A percentile compares a stretch with the other conserved stretches of the same genome.
These are phyloP conservation scores for Pichia kluyveri DNA, from an alignment of 805 yeast genomes.

Conservation along the genomic window DNA sequence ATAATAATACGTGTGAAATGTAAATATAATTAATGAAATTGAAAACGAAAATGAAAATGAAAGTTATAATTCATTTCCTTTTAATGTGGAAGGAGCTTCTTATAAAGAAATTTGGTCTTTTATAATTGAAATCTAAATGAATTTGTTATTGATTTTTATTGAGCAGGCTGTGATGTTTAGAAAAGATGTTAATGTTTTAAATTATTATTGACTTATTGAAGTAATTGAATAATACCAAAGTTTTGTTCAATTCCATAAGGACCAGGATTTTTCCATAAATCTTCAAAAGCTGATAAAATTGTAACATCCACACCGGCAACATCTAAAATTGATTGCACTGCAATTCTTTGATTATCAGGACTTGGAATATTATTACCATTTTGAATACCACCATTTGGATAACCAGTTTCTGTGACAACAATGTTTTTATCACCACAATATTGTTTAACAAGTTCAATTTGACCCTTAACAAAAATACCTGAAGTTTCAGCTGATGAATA, in stretches of 20 bases:
- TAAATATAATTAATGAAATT: background rate
- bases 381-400: slow-evolving; percentile 64
- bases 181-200: too few species aligned
- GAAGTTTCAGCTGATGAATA: slow-evolving; percentile 53
- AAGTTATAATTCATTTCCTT: too few species aligned
- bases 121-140: too few species aligned
- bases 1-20: background rate
- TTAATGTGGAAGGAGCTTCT: background rate
- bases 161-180: too few species aligned
- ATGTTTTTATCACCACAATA: slow-evolving; percentile 51
- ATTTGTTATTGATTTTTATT: too few species aligned
- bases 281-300: slow-evolving; percentile 72
- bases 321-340: slow-evolving; percentile 54
- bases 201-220: background rate
- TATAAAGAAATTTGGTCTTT: too few species aligned
- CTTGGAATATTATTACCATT: slow-evolving; percentile 73
- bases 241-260: slow-evolving; percentile 77
- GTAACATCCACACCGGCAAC: slow-evolving; percentile 53
- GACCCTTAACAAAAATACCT: slow-evolving; percentile 62
- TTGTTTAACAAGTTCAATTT: slow-evolving; percentile 43
- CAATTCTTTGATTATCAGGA: slow-evolving; percentile 58
- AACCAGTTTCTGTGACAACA: slow-evolving; percentile 79
- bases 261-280: slow-evolving; percentile 84
- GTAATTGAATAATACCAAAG: slow-evolving; percentile 53
- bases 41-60: background rate